These are phyloP conservation scores for Conoideocrella luteorostrata DNA, from an alignment of 2,329 filamentous ascomycete genomes.

Conservation along the genomic window DNA sequence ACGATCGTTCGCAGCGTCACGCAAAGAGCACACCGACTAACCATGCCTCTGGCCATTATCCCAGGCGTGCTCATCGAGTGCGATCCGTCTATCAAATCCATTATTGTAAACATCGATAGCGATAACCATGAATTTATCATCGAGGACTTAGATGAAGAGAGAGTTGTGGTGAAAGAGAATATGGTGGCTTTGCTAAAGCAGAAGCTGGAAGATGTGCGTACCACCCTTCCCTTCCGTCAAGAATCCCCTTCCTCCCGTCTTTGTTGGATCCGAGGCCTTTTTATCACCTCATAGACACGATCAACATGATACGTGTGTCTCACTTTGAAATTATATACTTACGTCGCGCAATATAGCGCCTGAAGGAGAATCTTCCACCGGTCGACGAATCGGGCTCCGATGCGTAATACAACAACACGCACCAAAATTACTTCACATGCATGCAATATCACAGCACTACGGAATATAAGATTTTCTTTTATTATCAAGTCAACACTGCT, in stretches of 20 bases:
- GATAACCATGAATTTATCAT: conserved; percentile 68
- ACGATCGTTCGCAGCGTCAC: too few species aligned
- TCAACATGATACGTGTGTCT: too few species aligned
- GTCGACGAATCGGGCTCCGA: conserved; percentile 48
- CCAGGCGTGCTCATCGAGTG: conserved; percentile 70
- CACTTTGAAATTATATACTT: too few species aligned
- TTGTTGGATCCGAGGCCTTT: too few species aligned
- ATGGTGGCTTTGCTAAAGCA: conserved; percentile 63
- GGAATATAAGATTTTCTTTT: too few species aligned
- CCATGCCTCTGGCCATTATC: background rate
- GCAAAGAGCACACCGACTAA: too few species aligned
- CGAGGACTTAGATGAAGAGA: conserved; percentile 72
- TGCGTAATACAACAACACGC: conserved; percentile 17
- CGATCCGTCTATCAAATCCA: conserved; percentile 82
- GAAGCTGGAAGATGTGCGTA: conserved; percentile 59
- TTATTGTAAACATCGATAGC: conserved; percentile 71
- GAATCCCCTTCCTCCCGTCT: conserved; percentile 2
- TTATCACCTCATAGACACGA: too few species aligned
- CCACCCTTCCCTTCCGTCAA: too few species aligned
- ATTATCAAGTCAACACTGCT: too few species aligned
- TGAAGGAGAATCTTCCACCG: conserved; percentile 46
- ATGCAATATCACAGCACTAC: too few species aligned
- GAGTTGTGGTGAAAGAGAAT: conserved; percentile 67
- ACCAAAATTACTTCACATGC: too few species aligned
- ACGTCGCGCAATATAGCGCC: conserved; percentile 27